Evolutionary conservation across 768 basidiomycete genomes (phyloP).

Genomic region (Auriscalpium orientale): DNA sequence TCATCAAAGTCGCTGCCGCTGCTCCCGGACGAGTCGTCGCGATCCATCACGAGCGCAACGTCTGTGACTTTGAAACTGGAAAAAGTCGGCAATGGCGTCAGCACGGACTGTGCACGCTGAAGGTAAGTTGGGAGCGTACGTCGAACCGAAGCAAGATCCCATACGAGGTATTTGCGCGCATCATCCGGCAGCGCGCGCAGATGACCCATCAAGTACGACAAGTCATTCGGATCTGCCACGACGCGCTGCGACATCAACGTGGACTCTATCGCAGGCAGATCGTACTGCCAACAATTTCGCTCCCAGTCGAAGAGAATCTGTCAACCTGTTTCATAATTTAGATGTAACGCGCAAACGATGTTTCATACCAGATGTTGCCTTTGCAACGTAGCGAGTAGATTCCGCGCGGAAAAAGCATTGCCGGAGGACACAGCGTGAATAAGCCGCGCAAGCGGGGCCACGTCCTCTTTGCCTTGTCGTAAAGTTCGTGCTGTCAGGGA

Average conservation of each 20-base stretch:
- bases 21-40: slow-evolving; percentile 52
- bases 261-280: slow-evolving; percentile 49
- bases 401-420: slow-evolving; percentile 65
- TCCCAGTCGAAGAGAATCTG: slow-evolving; percentile 64
- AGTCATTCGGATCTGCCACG: slow-evolving; percentile 50
- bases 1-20: slow-evolving; percentile 41
- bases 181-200: slow-evolving; percentile 56
- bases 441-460: slow-evolving; percentile 44
- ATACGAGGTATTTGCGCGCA: slow-evolving; percentile 56
- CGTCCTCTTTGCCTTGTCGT: slow-evolving; percentile 50
- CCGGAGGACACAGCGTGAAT: slow-evolving; percentile 53
- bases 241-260: slow-evolving; percentile 44
- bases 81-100: not conserved
- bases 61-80: slow-evolving; percentile 66
- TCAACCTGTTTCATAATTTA: not conserved
- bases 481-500: slow-evolving; percentile 57
- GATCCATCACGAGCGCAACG: slow-evolving; percentile 66
- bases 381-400: slow-evolving; percentile 54
- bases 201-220: slow-evolving; percentile 52
- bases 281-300: slow-evolving; percentile 58
- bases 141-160: slow-evolving; percentile 69
- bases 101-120: not conserved
- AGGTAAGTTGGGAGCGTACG: slow-evolving; percentile 31
- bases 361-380: slow-evolving; percentile 50
- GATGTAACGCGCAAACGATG: no score